Evolutionary conservation across 225 moss, liverwort and hornwort genomes (phyloP), one percentile per base, ranked within the genome.

Genomic region (Bryoerythrophyllum caledonicum): DNA sequence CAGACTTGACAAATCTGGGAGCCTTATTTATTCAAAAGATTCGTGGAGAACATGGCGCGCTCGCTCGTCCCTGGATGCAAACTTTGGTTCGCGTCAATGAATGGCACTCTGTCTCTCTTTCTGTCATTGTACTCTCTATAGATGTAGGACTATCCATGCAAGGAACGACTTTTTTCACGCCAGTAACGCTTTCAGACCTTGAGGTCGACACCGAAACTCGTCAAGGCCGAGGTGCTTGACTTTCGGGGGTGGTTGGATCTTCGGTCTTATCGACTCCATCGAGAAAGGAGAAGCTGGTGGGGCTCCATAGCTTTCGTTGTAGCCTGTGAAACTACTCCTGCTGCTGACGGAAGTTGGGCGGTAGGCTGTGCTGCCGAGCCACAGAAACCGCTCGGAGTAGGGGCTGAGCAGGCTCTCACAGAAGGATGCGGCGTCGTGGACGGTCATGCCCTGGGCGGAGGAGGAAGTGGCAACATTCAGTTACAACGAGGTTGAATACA

Each of bases 321-420:
- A 81, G 10, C 77, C 76, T 15, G 80, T 58, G 57, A 44, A 74
- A 38, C 34, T 73, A 51, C 51, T 73, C 51, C 63, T 44, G 58
- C 44, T 26, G 49, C 48, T 46, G 38, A 51, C 63, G 49, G 65
- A 30, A 20, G 32, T 32, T 32, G 65, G 43, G 35, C 56, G 70
- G 63, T 58, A 78, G 68, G 62, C 74, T 13, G 86, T 91, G 85
- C 93, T 93, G n/a, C 96, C 93, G 12, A 74, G 74, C 87, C 90
- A 93, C 6, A 96, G 64, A 65, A 96, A 93, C n/a, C 89, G 87
- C 59, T 86, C 81, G 13, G 96, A 96, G 70, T 92, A 96, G 3
- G 96, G 93, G 43, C 84, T 90, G 8, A 96, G 79, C 76, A 93
- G 63, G 79, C 93, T 93, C 64, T 93, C 86, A 21, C 87, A 80